phyloP scores from a whole-genome alignment of 2,329 filamentous ascomycete species.

The Epichloe baconii region DNA sequence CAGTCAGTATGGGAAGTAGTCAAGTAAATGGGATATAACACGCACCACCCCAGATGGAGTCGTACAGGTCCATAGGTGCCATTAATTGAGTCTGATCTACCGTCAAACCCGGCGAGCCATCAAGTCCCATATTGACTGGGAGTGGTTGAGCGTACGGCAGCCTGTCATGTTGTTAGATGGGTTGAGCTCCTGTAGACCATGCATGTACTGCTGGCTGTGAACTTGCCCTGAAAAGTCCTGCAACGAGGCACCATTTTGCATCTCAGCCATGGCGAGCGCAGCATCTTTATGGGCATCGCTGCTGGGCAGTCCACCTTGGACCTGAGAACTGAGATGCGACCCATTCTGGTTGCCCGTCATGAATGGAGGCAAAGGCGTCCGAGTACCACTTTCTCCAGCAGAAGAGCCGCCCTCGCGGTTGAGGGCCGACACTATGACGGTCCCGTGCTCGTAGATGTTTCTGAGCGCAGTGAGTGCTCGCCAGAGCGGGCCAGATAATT shows the following conservation, averaged over 20 bases:
- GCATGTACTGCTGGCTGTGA: background rate
- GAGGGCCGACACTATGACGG: slow-evolving; percentile 35
- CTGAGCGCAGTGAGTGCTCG: slow-evolving; percentile 47
- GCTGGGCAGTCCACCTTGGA: slow-evolving; percentile 15
- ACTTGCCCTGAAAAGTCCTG: slow-evolving; percentile 31
- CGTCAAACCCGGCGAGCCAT: slow-evolving; percentile 36
- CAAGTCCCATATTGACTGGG: slow-evolving; percentile 23
- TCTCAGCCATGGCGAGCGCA: slow-evolving; percentile 50
- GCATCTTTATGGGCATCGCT: slow-evolving; percentile 47
- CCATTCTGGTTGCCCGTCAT: slow-evolving; percentile 12
- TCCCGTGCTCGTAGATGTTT: slow-evolving; percentile 55
- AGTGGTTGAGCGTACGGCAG: slow-evolving; percentile 27
- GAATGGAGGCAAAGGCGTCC: slow-evolving; percentile 26
- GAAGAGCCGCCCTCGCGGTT: slow-evolving; percentile 36
- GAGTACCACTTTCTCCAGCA: slow-evolving; percentile 30
- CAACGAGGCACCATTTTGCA: slow-evolving; percentile 43
- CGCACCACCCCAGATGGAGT: slow-evolving; percentile 56
- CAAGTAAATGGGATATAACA: slow-evolving; percentile 6
- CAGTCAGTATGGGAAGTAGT: background rate
- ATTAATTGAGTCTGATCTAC: slow-evolving; percentile 46
- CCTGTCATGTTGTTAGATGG: slow-evolving; percentile 12
- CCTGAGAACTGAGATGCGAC: slow-evolving; percentile 13
- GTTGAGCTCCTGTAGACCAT: background rate
- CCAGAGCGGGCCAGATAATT: slow-evolving; percentile 47
- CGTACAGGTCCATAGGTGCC: slow-evolving; percentile 55